These are phyloP conservation scores for Acanthamoeba castellanii DNA, from an alignment of 208 protist species.

Conservation along the genomic window DNA sequence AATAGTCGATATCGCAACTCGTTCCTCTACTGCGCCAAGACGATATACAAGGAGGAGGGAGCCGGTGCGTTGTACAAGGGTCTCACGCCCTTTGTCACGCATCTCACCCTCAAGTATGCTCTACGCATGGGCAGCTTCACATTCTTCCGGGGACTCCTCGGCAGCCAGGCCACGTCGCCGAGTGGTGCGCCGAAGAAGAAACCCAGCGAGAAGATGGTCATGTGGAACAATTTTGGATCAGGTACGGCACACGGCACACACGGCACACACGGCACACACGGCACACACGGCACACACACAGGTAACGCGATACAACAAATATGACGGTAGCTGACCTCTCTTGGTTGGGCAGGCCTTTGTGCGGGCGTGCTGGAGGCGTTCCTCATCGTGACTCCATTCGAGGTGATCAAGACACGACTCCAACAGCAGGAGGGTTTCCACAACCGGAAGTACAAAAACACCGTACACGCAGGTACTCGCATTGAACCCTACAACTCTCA, in stretches of 20 bases:
- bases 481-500: neutral
- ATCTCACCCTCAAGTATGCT: conserved; percentile 65
- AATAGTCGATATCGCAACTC: conserved; percentile 17
- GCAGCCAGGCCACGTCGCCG: neutral
- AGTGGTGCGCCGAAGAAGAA: neutral
- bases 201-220: neutral
- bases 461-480: conserved; percentile 57
- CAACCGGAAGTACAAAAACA: conserved; percentile 73
- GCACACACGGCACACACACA: neutral
- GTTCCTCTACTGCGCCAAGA: conserved; percentile 51
- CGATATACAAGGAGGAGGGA: conserved; percentile 55
- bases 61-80: conserved; percentile 63
- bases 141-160: conserved; percentile 17
- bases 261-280: neutral
- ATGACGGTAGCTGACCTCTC: neutral
- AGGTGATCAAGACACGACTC: conserved; percentile 82
- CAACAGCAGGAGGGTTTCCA: conserved; percentile 74
- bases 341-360: conserved; percentile 25
- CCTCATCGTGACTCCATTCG: conserved; percentile 79
- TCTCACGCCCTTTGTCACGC: conserved; percentile 66
- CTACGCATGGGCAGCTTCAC: conserved; percentile 70
- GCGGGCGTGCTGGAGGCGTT: conserved; percentile 79
- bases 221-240: conserved; percentile 63
- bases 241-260: too few species aligned
- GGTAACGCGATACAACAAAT: too few species aligned